phyloP scores from a whole-genome alignment of 805 yeast species.

The Lachancea dasiensis region DNA sequence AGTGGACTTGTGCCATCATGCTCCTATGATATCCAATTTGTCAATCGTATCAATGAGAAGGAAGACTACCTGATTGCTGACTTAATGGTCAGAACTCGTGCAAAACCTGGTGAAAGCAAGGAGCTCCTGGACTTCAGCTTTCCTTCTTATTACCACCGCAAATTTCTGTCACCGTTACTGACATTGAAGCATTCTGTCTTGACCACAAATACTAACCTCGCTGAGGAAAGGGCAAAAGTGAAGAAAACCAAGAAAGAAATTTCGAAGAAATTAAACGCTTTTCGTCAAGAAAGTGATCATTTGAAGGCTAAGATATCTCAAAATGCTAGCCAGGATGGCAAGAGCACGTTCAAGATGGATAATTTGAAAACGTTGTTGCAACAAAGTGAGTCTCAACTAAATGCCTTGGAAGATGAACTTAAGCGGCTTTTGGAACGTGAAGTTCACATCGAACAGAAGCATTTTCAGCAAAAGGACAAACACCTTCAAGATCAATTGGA shows the following conservation, averaged over 20 bases:
- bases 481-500: conserved; percentile 33
- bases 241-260: conserved; percentile 55
- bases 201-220: conserved; percentile 54
- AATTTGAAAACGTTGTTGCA: conserved; percentile 40
- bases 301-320: conserved; percentile 42
- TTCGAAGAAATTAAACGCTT: conserved; percentile 44
- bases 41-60: conserved; percentile 31
- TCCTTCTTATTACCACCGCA: conserved; percentile 32
- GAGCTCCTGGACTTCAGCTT: conserved; percentile 28
- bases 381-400: conserved; percentile 33
- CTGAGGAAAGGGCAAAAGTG: conserved; percentile 50
- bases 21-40: conserved; percentile 52
- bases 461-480: conserved; percentile 33
- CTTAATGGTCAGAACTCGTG: conserved; percentile 35
- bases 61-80: conserved; percentile 36
- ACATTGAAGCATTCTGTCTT: conserved; percentile 61
- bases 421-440: conserved; percentile 15
- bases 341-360: conserved; percentile 46
- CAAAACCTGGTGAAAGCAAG: conserved; percentile 11
- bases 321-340: conserved; percentile 50
- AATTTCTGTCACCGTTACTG: conserved; percentile 50
- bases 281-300: conserved; percentile 52
- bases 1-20: conserved; percentile 61
- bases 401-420: conserved; percentile 19
- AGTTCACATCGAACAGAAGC: conserved; percentile 31